Percentiles rank a stretch among this genome's conserved stretches.
Evolutionary conservation across 495 filamentous ascomycete genomes (phyloP).

Genomic region (Lepidopterella palustris): DNA sequence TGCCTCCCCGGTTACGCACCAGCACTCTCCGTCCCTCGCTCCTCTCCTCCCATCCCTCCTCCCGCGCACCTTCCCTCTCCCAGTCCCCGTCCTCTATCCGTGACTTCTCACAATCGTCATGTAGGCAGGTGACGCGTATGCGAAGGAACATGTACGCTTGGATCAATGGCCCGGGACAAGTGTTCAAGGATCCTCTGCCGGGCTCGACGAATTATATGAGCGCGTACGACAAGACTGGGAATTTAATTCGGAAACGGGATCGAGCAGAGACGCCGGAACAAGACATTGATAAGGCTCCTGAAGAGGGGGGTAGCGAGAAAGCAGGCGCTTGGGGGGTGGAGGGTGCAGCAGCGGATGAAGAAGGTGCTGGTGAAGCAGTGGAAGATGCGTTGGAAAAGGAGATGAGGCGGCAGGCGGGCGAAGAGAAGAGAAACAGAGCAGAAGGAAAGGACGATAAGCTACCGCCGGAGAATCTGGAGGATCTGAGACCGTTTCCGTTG

Average conservation of each 20-base stretch:
- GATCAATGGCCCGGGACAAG: slow-evolving; percentile 54
- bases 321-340: slow-evolving; percentile 21
- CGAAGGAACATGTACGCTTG: slow-evolving; percentile 60
- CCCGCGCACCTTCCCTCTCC: slow-evolving; percentile 3
- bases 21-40: slow-evolving; percentile 6
- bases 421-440: slow-evolving; percentile 20
- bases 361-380: slow-evolving; percentile 12
- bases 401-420: slow-evolving; percentile 21
- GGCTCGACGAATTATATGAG: slow-evolving; percentile 62
- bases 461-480: slow-evolving; percentile 36
- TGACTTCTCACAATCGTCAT: slow-evolving; percentile 46
- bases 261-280: slow-evolving; percentile 1
- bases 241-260: slow-evolving; percentile 35
- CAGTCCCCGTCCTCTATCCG: slow-evolving; percentile 19
- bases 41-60: slow-evolving; percentile 4
- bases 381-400: slow-evolving; percentile 26
- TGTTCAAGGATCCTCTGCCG: slow-evolving; percentile 50
- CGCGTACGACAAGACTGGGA: slow-evolving; percentile 41
- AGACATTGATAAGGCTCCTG: neutral
- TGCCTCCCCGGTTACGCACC: slow-evolving; percentile 26
- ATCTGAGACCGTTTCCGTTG: slow-evolving; percentile 61
- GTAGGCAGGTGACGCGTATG: slow-evolving; percentile 39
- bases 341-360: slow-evolving; percentile 12
- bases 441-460: slow-evolving; percentile 11
- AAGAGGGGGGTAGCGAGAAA: slow-evolving; percentile 6